A percentile compares a stretch with the other conserved stretches of the same genome.
These are phyloP conservation scores for Pholiota adiposa DNA, from an alignment of 1,284 basidiomycete species.

Conservation along the genomic window DNA sequence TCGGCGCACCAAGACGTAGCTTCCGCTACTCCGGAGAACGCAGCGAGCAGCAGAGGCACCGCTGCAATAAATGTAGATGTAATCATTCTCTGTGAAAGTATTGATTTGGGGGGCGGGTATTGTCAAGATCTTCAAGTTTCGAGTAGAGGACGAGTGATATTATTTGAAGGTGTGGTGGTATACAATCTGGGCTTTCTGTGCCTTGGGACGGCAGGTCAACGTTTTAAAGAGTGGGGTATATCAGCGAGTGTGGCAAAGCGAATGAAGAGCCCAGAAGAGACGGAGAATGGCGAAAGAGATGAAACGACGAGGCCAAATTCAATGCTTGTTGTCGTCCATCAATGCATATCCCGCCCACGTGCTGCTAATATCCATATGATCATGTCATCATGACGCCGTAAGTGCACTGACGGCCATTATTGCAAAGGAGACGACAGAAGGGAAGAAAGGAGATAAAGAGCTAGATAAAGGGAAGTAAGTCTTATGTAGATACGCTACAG, in stretches of 20 bases:
- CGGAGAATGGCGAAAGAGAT: neutral
- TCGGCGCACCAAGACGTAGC: slow-evolving; percentile 30
- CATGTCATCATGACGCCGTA: no score
- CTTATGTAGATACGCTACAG: no score
- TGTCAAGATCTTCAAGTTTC: neutral
- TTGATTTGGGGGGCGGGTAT: neutral
- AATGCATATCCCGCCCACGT: slow-evolving; percentile 4
- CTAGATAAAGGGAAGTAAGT: no score
- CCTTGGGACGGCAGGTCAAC: neutral
- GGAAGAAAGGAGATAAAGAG: no score
- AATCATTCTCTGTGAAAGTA: slow-evolving; percentile 17
- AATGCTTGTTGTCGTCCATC: slow-evolving; percentile 6
- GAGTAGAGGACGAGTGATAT: neutral
- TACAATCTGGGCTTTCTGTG: neutral
- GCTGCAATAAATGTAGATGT: slow-evolving; percentile 11
- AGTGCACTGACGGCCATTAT: no score
- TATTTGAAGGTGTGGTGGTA: neutral
- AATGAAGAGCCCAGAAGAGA: neutral
- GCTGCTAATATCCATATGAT: no score
- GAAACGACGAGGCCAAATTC: neutral
- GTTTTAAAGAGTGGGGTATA: neutral
- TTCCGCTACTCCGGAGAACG: slow-evolving; percentile 26
- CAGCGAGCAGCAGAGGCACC: slow-evolving; percentile 29
- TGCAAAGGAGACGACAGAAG: no score
- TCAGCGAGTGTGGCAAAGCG: slow-evolving; percentile 6